A percentile compares a stretch with the other conserved stretches of the same genome.
These are phyloP conservation scores for Plantago coronopus DNA, from an alignment of 305 asterid genomes.

Conservation along the genomic window DNA sequence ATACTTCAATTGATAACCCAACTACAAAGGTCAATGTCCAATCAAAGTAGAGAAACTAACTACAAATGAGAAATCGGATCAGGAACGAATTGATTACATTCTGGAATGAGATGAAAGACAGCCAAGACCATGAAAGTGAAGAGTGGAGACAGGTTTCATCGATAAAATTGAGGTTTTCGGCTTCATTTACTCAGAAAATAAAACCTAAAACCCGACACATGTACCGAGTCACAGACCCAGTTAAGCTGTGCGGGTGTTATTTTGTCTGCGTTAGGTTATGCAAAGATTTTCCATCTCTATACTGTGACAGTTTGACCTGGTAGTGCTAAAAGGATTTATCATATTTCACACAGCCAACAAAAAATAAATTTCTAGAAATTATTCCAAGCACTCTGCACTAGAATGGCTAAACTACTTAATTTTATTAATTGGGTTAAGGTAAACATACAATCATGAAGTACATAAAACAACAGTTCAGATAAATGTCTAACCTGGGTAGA, in stretches of 20 bases:
- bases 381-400: too few relatives aligned
- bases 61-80: not conserved
- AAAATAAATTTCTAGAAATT: not conserved
- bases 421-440: not conserved
- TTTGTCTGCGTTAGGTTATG: not conserved
- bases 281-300: too few relatives aligned
- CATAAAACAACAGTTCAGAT: slow-evolving; percentile 2
- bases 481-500: slow-evolving; percentile 79
- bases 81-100: not conserved
- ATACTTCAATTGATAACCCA: slow-evolving; percentile 12
- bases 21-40: slow-evolving; percentile 18
- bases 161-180: not conserved
- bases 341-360: too few relatives aligned
- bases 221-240: too few relatives aligned
- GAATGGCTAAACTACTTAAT: not conserved
- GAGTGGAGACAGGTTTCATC: too few relatives aligned
- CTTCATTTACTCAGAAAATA: too few relatives aligned
- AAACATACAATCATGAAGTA: slow-evolving; percentile 7
- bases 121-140: too few relatives aligned
- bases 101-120: not conserved
- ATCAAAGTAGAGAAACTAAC: slow-evolving; percentile 5
- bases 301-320: not conserved
- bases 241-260: too few relatives aligned
- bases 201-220: too few relatives aligned
- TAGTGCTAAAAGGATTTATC: not conserved